These are phyloP conservation scores for Microcyclospora tardicrescens DNA, from an alignment of 2,329 filamentous ascomycete genomes.

Conservation along the genomic window DNA sequence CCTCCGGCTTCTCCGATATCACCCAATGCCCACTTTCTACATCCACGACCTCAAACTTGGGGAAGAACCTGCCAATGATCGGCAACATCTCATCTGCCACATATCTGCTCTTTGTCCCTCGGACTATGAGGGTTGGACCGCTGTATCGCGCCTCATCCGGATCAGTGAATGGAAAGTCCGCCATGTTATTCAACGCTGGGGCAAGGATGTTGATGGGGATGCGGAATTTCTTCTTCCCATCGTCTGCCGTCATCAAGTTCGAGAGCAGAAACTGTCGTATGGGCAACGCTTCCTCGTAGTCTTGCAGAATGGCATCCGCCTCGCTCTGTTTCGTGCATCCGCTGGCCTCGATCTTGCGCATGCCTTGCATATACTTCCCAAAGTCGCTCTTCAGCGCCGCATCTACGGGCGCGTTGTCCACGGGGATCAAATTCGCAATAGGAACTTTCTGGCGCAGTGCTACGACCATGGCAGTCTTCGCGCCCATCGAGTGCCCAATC, in stretches of 20 bases:
- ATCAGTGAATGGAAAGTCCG: slow-evolving; percentile 76
- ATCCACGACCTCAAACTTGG: slow-evolving; percentile 58
- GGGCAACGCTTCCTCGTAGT: slow-evolving; percentile 59
- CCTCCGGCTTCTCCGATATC: slow-evolving; percentile 74
- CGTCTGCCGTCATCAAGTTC: slow-evolving; percentile 51
- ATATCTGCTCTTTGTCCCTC: slow-evolving; percentile 65
- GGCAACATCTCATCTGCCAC: slow-evolving; percentile 69
- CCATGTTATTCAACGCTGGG: slow-evolving; percentile 57
- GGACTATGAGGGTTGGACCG: slow-evolving; percentile 67
- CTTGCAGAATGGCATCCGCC: slow-evolving; percentile 64
- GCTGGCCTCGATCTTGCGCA: slow-evolving; percentile 66
- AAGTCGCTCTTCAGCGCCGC: slow-evolving; percentile 64
- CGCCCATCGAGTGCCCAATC: slow-evolving; percentile 95
- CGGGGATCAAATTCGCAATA: slow-evolving; percentile 60
- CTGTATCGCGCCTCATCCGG: slow-evolving; percentile 55
- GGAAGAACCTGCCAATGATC: slow-evolving; percentile 72
- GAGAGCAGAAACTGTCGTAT: slow-evolving; percentile 87
- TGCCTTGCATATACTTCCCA: slow-evolving; percentile 65
- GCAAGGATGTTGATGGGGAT: slow-evolving; percentile 64
- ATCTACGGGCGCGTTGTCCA: slow-evolving; percentile 87
- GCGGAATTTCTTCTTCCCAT: slow-evolving; percentile 55
- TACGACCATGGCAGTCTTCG: slow-evolving; percentile 82
- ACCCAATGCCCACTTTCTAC: slow-evolving; percentile 77
- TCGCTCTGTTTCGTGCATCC: slow-evolving; percentile 57
- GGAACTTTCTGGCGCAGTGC: slow-evolving; percentile 57